These are phyloP conservation scores for Macrocybe gigantea DNA, from an alignment of 768 basidiomycete genomes.

Conservation along the genomic window DNA sequence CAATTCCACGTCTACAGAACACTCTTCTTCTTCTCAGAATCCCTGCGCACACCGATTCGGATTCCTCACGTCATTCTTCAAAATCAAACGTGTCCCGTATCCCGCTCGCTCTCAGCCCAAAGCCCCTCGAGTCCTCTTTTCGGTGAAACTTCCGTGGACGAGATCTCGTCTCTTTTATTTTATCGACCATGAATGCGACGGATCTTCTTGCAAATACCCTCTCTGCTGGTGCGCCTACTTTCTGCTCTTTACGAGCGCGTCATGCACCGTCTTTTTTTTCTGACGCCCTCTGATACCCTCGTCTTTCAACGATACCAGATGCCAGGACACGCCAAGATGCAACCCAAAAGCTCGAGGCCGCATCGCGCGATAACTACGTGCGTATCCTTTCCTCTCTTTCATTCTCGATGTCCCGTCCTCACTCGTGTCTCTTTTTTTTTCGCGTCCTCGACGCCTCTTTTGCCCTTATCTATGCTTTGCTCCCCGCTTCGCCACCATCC, in stretches of 20 bases:
- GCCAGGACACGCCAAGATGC: constrained; percentile 88
- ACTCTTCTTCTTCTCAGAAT: no score
- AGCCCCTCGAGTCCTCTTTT: no score
- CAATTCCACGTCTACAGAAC: no score
- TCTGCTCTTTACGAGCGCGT: constrained; percentile 21
- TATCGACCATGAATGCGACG: constrained; percentile 77
- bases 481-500: no score
- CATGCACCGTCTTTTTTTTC: constrained; percentile 1
- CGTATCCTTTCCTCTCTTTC: constrained; percentile 24
- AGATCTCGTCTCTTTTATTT: constrained; percentile 2
- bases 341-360: constrained; percentile 82
- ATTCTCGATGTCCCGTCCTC: constrained; percentile 10
- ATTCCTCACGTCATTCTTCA: no score
- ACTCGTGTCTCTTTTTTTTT: constrained; percentile 11
- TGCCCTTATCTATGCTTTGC: no score
- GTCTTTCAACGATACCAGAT: constrained; percentile 41
- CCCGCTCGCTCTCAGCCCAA: no score
- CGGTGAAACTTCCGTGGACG: no score
- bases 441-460: no score
- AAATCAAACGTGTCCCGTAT: no score
- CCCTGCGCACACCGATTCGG: no score
- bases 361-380: constrained; percentile 86
- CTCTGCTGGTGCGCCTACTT: constrained; percentile 65
- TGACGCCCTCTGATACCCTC: no score
- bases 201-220: constrained; percentile 91